A percentile compares a stretch with the other conserved stretches of the same genome.
Evolutionary conservation across 31 red algal genomes (phyloP).

Genomic region (Odonthalia washingtoniensis): DNA sequence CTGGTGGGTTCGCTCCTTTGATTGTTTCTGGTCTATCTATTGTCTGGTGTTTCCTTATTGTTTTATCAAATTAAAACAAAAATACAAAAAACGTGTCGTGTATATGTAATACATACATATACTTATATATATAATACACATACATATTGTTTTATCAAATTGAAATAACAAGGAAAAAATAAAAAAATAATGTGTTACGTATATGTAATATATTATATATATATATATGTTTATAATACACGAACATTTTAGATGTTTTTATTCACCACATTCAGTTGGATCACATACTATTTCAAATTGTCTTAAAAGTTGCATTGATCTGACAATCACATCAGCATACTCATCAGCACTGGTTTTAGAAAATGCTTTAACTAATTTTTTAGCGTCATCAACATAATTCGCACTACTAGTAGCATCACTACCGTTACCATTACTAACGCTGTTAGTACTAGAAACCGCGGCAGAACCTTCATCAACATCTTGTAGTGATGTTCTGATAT

Average conservation of each 20-base stretch:
- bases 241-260: too few species aligned
- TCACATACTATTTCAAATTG: constrained; percentile 76
- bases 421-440: constrained; percentile 4
- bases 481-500: too few species aligned
- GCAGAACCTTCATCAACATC: neutral
- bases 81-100: too few species aligned
- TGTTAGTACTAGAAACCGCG: neutral
- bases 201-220: too few species aligned
- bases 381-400: constrained; percentile 42
- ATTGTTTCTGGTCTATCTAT: constrained; percentile 62
- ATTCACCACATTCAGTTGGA: constrained; percentile 85
- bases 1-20: constrained; percentile 64
- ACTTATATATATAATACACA: too few species aligned
- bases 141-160: too few species aligned
- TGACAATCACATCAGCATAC: constrained; percentile 67
- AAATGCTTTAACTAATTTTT: constrained; percentile 42
- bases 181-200: neutral
- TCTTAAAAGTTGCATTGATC: constrained; percentile 72
- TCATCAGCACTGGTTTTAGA: constrained; percentile 29
- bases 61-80: too few species aligned
- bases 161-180: neutral
- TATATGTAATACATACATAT: too few species aligned
- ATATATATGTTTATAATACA: too few species aligned
- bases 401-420: constrained; percentile 11
- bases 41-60: constrained; percentile 47